Evolutionary conservation across 306 rosid genomes (phyloP).

Genomic region (Cucumis cinereus): DNA sequence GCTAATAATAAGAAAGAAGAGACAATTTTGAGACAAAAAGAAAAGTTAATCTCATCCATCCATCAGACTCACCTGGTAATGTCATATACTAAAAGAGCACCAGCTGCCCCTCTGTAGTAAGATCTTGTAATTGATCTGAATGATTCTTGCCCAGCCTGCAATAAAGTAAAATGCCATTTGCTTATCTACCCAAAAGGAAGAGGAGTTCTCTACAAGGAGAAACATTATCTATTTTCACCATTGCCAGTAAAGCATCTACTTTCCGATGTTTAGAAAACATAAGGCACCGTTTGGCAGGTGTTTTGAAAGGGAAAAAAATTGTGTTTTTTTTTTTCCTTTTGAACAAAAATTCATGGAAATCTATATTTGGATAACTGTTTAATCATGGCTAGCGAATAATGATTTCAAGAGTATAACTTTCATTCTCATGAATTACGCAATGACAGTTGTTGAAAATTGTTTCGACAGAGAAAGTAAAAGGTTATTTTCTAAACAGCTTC

Average conservation of each 20-base stretch:
- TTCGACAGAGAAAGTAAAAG: neutral
- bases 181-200: neutral
- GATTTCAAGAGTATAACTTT: neutral
- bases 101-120: conserved; percentile 95
- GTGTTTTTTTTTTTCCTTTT: neutral
- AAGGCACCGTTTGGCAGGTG: neutral
- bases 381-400: too few relatives aligned
- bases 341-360: neutral
- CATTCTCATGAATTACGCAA: neutral
- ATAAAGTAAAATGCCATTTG: neutral
- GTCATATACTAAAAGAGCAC: conserved; percentile 94
- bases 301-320: neutral
- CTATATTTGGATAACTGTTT: neutral
- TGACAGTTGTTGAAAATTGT: neutral
- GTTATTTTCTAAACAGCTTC: neutral
- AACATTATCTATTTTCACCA: neutral
- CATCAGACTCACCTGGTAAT: conserved; percentile 62
- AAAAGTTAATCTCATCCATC: neutral
- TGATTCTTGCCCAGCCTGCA: conserved; percentile 98
- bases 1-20: neutral
- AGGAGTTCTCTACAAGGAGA: neutral
- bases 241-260: neutral
- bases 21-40: neutral
- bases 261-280: neutral
- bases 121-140: conserved; percentile 97